Conservation (phyloP, 2,329 filamentous ascomycete genomes). For the Cladobotryum mycophilum region DNA sequence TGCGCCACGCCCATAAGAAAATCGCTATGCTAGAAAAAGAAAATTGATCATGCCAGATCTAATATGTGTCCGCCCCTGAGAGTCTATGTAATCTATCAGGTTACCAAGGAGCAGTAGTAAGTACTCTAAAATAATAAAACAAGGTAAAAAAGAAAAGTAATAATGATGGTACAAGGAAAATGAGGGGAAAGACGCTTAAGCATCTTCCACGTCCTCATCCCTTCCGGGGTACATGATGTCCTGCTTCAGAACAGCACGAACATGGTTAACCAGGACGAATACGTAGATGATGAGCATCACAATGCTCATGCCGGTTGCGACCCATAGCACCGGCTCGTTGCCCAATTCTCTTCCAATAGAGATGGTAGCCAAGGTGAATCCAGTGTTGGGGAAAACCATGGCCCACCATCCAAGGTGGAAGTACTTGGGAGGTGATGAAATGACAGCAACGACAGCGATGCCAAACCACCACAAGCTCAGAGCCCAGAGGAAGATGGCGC, state of each 20-base stretch:
- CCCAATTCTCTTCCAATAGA: conserved; percentile 44
- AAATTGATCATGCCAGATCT: too few relatives aligned
- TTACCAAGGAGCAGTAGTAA: too few relatives aligned
- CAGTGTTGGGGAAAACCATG: conserved; percentile 56
- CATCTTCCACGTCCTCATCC: conserved; percentile 47
- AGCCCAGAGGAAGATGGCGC: conserved; percentile 58
- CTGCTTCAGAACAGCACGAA: conserved; percentile 42
- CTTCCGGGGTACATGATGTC: conserved; percentile 51
- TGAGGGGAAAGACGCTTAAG: conserved; percentile 5
- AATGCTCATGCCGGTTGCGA: conserved; percentile 46
- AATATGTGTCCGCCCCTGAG: too few relatives aligned
- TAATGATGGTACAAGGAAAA: too few relatives aligned
- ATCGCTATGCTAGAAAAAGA: too few relatives aligned
- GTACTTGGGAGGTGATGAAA: conserved; percentile 36
- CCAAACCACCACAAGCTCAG: conserved; percentile 54
- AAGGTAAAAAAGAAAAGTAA: too few relatives aligned
- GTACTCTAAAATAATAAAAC: too few relatives aligned
- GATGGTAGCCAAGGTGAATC: conserved; percentile 52
- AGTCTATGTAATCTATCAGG: too few relatives aligned
- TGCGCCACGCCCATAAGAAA: too few relatives aligned
- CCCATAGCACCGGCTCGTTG: conserved; percentile 40
- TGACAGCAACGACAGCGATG: conserved; percentile 29
- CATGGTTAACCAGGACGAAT: conserved; percentile 37
- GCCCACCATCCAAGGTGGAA: conserved; percentile 61
- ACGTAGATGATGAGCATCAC: conserved; percentile 34